These are phyloP conservation scores for Eucalyptus dawsonii DNA, from an alignment of 345 rosid genomes.

Conservation along the genomic window DNA sequence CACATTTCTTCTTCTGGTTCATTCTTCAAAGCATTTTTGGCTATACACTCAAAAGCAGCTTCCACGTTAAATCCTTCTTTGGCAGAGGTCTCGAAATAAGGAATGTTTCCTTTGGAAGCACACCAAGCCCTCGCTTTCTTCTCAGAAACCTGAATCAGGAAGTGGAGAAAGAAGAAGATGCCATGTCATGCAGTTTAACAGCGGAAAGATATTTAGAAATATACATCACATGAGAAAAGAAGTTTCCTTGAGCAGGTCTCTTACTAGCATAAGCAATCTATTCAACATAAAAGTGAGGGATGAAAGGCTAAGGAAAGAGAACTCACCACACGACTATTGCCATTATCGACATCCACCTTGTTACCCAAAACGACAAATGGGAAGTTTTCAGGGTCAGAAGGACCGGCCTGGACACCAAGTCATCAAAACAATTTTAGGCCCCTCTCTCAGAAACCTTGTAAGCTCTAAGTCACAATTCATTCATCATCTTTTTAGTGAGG, in stretches of 20 bases:
- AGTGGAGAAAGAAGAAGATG: not conserved
- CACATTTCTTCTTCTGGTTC: conserved; percentile 86
- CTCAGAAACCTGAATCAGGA: conserved; percentile 56
- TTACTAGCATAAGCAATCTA: not conserved
- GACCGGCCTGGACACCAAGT: conserved; percentile 48
- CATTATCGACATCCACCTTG: conserved; percentile 76
- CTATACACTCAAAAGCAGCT: conserved; percentile 70
- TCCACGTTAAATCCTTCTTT: conserved; percentile 91
- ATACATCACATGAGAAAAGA: not conserved
- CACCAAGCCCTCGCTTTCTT: conserved; percentile 95
- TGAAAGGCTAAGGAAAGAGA: not conserved
- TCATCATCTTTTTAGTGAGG: not conserved
- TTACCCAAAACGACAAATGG: conserved; percentile 82
- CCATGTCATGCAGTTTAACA: not conserved
- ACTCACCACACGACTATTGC: conserved; percentile 81
- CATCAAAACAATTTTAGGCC: not conserved
- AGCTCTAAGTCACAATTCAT: not conserved
- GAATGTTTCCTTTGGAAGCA: conserved; percentile 89
- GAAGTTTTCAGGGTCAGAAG: conserved; percentile 80
- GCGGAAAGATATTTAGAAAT: not conserved
- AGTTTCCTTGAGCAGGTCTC: not conserved
- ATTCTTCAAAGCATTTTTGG: conserved; percentile 79
- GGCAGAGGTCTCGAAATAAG: conserved; percentile 89
- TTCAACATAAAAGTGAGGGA: not conserved
- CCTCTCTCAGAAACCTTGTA: not conserved